Base-by-base conservation (phyloP, 257 asterid genomes). In the Penstemon barbatus region DNA sequence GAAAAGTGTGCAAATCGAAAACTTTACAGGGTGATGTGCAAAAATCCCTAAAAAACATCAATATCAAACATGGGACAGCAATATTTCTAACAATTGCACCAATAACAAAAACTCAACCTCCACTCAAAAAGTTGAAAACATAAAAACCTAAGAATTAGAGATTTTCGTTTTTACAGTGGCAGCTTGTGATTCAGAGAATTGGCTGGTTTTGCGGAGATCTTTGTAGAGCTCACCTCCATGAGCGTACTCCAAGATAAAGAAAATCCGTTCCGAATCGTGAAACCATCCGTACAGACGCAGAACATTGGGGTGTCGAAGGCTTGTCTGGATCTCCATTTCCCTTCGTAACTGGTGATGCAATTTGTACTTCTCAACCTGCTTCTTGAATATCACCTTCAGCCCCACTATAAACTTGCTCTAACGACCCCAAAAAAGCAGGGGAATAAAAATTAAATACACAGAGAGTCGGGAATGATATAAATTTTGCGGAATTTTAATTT, bases 311-410 rank as follows among this genome's bases (percentile, higher is more conserved):
- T 93, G 98, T 54, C 97, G 84, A 75, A 93, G 96, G 80, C 88
- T 95, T 77, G 95, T 90, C 70, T 93, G 99, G 62, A 93, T 93
- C 76, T 93, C 99, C 61, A 93, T 96, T 83, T 93, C 99, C 6
- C 99, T 90, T 5, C 96, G 96, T 67, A 93, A 96, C 83, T 93
- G 99, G 63, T 93, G 99, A 68, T 93, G 96, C 57, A 93, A 96
- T 74, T 87, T 96, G 38, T 96, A 93, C 79, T 90, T 92, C 75
- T 88, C 88, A 51, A 93, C 80, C 77, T 93, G 99, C 80, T 75
- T 86, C 84, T 92, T 92, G 65, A 92, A 92, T 73, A 92, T 65
- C 42, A 92, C 96, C 82, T 92, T 92, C 46, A 93, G 83, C 9
- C 97, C 99, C 71, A 90, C 94, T 63, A 92, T 68, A 56, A 90